A percentile compares a stretch with the other conserved stretches of the same genome.
Evolutionary conservation across 139 green algal species (phyloP).

Genomic region (Coelastrella sp.): DNA sequence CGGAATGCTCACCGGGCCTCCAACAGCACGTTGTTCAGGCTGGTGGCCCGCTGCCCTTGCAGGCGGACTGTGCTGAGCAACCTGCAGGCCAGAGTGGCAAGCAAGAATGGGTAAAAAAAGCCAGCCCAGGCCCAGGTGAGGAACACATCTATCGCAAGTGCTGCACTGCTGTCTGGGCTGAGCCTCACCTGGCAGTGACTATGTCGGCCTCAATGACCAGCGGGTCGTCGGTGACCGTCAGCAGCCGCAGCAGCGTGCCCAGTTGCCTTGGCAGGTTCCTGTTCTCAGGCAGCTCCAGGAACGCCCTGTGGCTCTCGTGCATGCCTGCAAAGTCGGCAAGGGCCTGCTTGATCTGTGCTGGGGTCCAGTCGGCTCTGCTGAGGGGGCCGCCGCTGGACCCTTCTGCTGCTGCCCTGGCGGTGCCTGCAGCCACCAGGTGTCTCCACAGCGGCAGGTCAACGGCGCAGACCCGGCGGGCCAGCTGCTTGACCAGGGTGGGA

Average conservation of each 20-base stretch:
- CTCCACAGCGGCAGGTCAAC: not conserved
- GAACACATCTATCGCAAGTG: not conserved
- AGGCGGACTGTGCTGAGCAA: not conserved
- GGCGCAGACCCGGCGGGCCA: not conserved
- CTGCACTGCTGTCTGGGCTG: not conserved
- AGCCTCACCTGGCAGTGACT: conserved; percentile 3
- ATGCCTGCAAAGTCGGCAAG: conserved; percentile 3
- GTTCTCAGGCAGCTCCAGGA: conserved; percentile 1
- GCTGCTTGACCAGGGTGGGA: too few species aligned
- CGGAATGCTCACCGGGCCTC: not conserved
- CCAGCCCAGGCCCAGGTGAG: not conserved
- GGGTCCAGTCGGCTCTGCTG: not conserved
- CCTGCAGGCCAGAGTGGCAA: not conserved
- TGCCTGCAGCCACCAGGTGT: not conserved
- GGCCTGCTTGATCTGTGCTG: conserved; percentile 4
- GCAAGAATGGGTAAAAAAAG: not conserved
- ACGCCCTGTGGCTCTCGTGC: not conserved
- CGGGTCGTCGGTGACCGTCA: conserved; percentile 1
- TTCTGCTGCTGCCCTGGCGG: not conserved
- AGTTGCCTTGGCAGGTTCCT: not conserved
- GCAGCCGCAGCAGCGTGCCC: not conserved
- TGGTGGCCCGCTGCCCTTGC: conserved; percentile 1
- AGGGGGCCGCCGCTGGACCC: not conserved
- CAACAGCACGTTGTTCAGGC: conserved; percentile 3
- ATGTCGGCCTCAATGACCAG: not conserved